These are phyloP conservation scores for Fusarium tupiense DNA, from an alignment of 2,329 filamentous ascomycete species.

Conservation along the genomic window DNA sequence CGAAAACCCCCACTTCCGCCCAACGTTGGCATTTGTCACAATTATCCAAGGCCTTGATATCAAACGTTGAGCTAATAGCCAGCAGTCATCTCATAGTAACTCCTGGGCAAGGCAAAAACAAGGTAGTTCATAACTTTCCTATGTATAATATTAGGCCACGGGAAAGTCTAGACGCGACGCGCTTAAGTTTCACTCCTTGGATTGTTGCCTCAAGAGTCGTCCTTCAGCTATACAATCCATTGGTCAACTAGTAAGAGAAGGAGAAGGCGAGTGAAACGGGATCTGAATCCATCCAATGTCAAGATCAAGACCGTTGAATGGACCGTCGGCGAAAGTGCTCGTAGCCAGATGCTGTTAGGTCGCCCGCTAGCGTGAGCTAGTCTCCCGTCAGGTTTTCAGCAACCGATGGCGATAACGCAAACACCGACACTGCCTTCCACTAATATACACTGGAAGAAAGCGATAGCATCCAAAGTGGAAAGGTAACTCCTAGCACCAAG, in stretches of 20 bases:
- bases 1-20: background rate
- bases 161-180: background rate
- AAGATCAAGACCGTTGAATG: background rate
- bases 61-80: background rate
- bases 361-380: background rate
- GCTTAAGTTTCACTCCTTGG: rapidly evolving
- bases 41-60: background rate
- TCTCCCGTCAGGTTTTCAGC: background rate
- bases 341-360: background rate
- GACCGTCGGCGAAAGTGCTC: background rate
- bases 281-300: background rate
- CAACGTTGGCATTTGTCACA: rapidly evolving
- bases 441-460: background rate
- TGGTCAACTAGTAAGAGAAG: background rate
- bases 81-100: background rate
- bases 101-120: too few species aligned
- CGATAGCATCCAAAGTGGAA: rapidly evolving
- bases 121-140: too few species aligned
- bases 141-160: too few species aligned
- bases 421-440: rapidly evolving
- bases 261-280: background rate
- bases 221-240: background rate
- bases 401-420: background rate
- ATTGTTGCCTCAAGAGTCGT: background rate
- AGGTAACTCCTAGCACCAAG: background rate